Conservation (phyloP, 306 rosid species). For the Castanopsis chinensis region DNA sequence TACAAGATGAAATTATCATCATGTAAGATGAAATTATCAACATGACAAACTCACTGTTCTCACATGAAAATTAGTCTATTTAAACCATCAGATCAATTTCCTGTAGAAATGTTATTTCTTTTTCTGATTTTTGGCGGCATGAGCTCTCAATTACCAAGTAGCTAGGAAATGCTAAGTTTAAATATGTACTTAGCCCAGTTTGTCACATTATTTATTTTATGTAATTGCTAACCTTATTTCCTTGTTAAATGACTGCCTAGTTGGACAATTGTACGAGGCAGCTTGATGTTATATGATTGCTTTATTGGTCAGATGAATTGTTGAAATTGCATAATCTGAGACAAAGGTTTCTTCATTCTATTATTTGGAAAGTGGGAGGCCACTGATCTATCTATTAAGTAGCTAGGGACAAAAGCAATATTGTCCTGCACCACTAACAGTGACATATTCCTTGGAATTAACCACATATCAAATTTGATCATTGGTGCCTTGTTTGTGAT, state of each 20-base stretch:
- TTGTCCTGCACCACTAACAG: no score
- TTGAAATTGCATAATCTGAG: neutral
- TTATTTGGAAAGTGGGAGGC: neutral
- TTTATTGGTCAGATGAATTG: neutral
- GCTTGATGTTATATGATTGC: neutral
- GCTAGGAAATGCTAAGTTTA: neutral
- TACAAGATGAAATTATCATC: no score
- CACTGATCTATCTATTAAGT: neutral
- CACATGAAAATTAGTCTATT: neutral
- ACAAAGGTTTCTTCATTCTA: neutral
- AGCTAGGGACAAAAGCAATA: neutral
- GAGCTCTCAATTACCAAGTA: neutral
- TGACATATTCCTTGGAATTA: neutral
- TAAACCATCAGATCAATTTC: neutral
- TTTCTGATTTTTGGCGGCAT: neutral
- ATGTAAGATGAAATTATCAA: neutral
- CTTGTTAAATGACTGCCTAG: neutral
- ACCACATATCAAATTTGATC: neutral
- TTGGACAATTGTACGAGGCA: neutral
- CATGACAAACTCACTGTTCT: neutral
- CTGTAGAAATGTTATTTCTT: neutral
- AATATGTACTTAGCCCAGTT: neutral
- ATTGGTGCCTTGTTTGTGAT: neutral
- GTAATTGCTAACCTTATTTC: neutral
- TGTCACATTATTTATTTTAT: neutral